phyloP scores from a whole-genome alignment of 768 basidiomycete genomes.

The Podaxis sp. region DNA sequence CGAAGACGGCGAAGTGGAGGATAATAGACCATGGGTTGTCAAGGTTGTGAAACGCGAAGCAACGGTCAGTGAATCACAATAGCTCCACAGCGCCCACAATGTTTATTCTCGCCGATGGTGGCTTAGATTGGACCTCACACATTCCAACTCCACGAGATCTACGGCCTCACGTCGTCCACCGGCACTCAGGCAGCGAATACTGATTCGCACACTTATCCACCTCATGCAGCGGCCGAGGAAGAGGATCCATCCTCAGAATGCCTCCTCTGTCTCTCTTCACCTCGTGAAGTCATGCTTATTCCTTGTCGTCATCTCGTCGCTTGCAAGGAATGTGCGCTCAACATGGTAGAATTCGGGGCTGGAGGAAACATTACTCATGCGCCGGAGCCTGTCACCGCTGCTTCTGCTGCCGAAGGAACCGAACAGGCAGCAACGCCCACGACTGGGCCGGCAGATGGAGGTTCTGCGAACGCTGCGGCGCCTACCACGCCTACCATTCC shows the following conservation, averaged over 20 bases:
- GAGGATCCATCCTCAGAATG: constrained; percentile 86
- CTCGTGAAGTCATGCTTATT: constrained; percentile 88
- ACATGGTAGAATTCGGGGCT: constrained; percentile 97
- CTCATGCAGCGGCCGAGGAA: constrained; percentile 45
- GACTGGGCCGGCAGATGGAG: constrained; percentile 23
- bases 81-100: too few relatives aligned
- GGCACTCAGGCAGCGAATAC: constrained; percentile 34
- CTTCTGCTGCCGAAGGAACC: constrained; percentile 25
- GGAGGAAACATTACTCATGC: constrained; percentile 80
- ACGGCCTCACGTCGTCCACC: constrained; percentile 72
- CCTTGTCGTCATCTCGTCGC: constrained; percentile 95
- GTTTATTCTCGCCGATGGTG: constrained; percentile 22
- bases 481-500: constrained; percentile 26
- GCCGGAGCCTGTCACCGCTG: constrained; percentile 37
- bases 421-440: constrained; percentile 38
- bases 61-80: constrained; percentile 40
- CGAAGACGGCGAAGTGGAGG: constrained; percentile 45
- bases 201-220: constrained; percentile 37
- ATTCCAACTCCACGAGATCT: constrained; percentile 95
- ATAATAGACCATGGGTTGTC: constrained; percentile 83
- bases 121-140: constrained; percentile 85
- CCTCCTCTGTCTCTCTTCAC: constrained; percentile 84
- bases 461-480: constrained; percentile 27
- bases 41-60: constrained; percentile 93
- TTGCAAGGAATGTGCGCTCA: constrained; percentile 92